Conservation (phyloP, 2,329 filamentous ascomycete species). For the Penicillium sp. region DNA sequence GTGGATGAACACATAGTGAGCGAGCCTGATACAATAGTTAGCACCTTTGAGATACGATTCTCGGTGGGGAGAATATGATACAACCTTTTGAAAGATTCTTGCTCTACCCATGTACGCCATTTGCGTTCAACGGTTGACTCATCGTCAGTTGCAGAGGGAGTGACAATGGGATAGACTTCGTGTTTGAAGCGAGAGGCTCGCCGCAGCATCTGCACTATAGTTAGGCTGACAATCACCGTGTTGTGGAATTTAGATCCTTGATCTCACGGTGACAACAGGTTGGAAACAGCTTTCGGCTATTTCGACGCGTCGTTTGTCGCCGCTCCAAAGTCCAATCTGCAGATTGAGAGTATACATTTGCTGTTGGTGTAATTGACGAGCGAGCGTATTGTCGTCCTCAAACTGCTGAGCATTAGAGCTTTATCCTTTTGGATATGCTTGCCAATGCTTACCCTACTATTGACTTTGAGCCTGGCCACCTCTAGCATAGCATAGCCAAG, state of each 20-base stretch:
- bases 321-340: constrained; percentile 3
- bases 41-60: not conserved
- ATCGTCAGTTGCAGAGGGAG: not conserved
- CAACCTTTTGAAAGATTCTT: not conserved
- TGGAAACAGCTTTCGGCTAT: constrained; percentile 3
- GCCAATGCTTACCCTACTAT: not conserved
- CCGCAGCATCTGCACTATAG: not conserved
- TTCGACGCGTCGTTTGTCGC: not conserved
- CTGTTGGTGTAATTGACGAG: not conserved
- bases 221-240: not conserved
- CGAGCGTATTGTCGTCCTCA: not conserved
- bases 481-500: not conserved
- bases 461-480: not conserved
- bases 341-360: not conserved
- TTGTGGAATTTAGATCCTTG: not conserved
- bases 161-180: not conserved
- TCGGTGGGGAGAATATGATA: not conserved
- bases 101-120: not conserved
- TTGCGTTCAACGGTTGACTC: not conserved
- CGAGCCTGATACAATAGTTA: not conserved
- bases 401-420: not conserved
- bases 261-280: not conserved
- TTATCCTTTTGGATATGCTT: not conserved
- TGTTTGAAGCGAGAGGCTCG: constrained; percentile 4
- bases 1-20: not conserved